These are phyloP conservation scores for Globisporangium orthogonon DNA, from an alignment of 352 stramenopile genomes.

Conservation along the genomic window DNA sequence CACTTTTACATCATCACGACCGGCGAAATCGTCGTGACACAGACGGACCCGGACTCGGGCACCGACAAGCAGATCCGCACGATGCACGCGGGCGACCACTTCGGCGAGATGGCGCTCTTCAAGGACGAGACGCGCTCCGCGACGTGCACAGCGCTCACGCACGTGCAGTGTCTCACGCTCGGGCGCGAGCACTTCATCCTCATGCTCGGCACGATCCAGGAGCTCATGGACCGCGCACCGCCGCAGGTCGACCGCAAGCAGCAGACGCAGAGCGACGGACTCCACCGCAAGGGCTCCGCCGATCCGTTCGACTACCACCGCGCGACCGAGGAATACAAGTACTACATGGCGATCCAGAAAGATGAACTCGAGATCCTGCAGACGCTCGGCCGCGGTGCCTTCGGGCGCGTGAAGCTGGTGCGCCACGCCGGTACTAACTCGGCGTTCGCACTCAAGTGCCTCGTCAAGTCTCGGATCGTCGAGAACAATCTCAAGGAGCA, in stretches of 20 bases:
- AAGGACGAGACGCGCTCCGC: too few species aligned
- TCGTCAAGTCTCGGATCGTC: constrained; percentile 90
- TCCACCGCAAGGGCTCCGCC: constrained; percentile 25
- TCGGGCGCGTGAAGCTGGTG: constrained; percentile 87
- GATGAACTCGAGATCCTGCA: constrained; percentile 75
- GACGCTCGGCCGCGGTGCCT: constrained; percentile 78
- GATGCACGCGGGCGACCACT: too few species aligned
- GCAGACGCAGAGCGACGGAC: constrained; percentile 3
- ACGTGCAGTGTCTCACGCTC: too few species aligned
- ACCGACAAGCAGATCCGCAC: too few species aligned
- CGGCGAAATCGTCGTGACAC: too few species aligned
- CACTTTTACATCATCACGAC: too few species aligned
- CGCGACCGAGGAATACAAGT: constrained; percentile 51
- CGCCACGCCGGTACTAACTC: constrained; percentile 54
- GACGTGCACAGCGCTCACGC: too few species aligned
- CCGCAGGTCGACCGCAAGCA: constrained; percentile 11
- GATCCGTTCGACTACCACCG: constrained; percentile 28
- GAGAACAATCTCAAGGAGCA: constrained; percentile 92
- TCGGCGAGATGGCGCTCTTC: too few species aligned
- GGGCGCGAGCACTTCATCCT: too few species aligned
- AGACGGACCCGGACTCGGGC: too few species aligned
- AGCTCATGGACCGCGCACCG: constrained; percentile 60
- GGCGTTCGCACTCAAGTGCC: constrained; percentile 89
- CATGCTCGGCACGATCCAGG: too few species aligned
- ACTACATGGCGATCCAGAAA: constrained; percentile 62